Percentiles rank a stretch among this genome's conserved stretches.
These are phyloP conservation scores for Mycena crocata DNA, from an alignment of 768 basidiomycete genomes.

Conservation along the genomic window DNA sequence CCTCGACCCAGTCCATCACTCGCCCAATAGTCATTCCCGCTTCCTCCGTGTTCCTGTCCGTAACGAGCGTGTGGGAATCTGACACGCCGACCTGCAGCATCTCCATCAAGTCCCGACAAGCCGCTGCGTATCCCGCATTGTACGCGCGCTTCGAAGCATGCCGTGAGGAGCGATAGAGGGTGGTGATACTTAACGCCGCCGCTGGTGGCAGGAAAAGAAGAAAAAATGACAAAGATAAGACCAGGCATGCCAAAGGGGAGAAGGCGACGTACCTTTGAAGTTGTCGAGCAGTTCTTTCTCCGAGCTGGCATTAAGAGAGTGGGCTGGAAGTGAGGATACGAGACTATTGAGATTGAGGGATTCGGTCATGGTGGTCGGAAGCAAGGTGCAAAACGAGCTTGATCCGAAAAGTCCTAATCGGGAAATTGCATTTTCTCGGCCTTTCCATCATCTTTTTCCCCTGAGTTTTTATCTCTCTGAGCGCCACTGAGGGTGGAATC, in stretches of 20 bases:
- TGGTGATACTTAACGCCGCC: constrained; percentile 87
- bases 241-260: constrained; percentile 16
- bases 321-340: constrained; percentile 78
- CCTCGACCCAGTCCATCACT: constrained; percentile 90
- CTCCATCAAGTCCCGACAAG: constrained; percentile 82
- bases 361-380: constrained; percentile 64
- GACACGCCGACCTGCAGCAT: constrained; percentile 86
- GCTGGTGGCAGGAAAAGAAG: constrained; percentile 58
- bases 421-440: too few relatives aligned
- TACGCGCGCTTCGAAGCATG: constrained; percentile 84
- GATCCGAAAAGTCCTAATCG: too few relatives aligned
- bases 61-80: constrained; percentile 49
- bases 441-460: too few relatives aligned
- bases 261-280: constrained; percentile 70
- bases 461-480: too few relatives aligned
- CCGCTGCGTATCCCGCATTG: constrained; percentile 82
- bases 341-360: constrained; percentile 85
- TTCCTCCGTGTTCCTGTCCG: constrained; percentile 51
- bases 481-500: too few relatives aligned
- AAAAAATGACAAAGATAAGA: constrained; percentile 38
- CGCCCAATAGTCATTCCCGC: constrained; percentile 80
- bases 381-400: constrained; percentile 66
- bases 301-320: constrained; percentile 68
- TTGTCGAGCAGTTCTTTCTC: constrained; percentile 86
- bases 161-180: constrained; percentile 83